These are phyloP conservation scores for Gaeumannomyces sp. DNA, from an alignment of 2,329 filamentous ascomycete species.

Conservation along the genomic window DNA sequence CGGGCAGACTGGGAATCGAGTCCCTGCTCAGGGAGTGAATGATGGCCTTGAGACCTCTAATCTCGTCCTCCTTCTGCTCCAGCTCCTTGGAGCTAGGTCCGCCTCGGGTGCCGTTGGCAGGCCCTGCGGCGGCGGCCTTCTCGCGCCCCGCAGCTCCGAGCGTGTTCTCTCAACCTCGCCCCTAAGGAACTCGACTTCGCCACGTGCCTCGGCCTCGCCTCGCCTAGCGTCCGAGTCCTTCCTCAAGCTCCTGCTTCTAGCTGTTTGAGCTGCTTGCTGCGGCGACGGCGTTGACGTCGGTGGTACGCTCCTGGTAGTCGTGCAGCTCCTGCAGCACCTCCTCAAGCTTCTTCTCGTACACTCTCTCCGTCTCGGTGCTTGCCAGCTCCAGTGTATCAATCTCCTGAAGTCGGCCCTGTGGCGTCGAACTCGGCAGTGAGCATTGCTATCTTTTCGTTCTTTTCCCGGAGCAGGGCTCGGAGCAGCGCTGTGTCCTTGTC, in stretches of 20 bases:
- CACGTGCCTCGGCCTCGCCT: constrained; percentile 90
- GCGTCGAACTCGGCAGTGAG: constrained; percentile 92
- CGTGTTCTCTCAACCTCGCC: constrained; percentile 91
- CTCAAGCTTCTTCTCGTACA: constrained; percentile 90
- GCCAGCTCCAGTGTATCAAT: constrained; percentile 96
- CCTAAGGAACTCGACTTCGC: constrained; percentile 90
- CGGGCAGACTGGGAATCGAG: constrained; percentile 39
- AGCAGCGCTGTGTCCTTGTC: constrained; percentile 72
- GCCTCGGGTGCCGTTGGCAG: constrained; percentile 30
- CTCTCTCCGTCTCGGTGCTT: constrained; percentile 88
- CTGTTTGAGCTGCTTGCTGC: constrained; percentile 87
- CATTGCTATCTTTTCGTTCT: constrained; percentile 93
- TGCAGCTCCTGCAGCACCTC: constrained; percentile 77
- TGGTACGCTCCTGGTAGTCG: constrained; percentile 72
- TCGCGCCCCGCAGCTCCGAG: constrained; percentile 86
- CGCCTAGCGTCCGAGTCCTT: constrained; percentile 89
- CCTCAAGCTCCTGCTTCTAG: constrained; percentile 95
- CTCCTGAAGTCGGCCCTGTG: constrained; percentile 94
- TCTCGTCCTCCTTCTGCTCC: constrained; percentile 94
- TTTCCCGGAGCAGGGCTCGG: constrained; percentile 78
- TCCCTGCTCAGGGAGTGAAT: constrained; percentile 91
- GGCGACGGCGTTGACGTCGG: constrained; percentile 89
- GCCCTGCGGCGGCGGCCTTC: constrained; percentile 60
- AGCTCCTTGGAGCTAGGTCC: constrained; percentile 58
- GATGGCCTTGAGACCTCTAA: constrained; percentile 92